Conservation (phyloP, 208 protist genomes). For the Trypanosoma cruzi region DNA sequence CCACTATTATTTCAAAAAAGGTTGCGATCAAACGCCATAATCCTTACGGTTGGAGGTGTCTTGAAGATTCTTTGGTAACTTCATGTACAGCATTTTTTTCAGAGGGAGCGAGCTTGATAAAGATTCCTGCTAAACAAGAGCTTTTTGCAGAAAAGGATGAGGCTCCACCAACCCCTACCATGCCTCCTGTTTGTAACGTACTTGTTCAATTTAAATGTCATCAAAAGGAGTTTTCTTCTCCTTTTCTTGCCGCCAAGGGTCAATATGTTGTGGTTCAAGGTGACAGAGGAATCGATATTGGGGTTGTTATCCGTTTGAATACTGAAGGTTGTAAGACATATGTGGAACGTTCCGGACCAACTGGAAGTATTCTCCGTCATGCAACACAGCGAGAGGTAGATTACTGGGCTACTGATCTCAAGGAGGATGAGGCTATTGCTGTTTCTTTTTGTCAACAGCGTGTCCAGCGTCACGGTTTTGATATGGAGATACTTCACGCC, state of each 20-base stretch:
- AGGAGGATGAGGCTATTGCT: conserved; percentile 75
- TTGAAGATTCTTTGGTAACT: conserved; percentile 36
- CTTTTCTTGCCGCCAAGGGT: conserved; percentile 54
- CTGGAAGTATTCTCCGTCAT: conserved; percentile 64
- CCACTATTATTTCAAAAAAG: background rate
- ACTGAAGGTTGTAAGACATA: conserved; percentile 43
- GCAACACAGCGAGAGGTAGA: conserved; percentile 88
- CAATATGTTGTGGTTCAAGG: conserved; percentile 90
- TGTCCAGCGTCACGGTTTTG: conserved; percentile 55
- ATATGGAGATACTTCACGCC: conserved; percentile 84
- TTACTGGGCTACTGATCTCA: conserved; percentile 84
- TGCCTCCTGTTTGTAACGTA: conserved; percentile 42
- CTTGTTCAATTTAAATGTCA: conserved; percentile 92
- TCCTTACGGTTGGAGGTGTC: conserved; percentile 76
- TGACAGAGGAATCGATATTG: conserved; percentile 90
- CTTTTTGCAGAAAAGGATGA: conserved; percentile 48
- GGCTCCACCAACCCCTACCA: conserved; percentile 28
- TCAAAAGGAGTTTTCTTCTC: conserved; percentile 73
- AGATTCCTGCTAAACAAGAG: conserved; percentile 30
- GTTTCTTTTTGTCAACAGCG: conserved; percentile 68
- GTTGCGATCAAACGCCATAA: conserved; percentile 46
- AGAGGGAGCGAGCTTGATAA: conserved; percentile 14
- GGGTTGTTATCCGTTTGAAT: conserved; percentile 82
- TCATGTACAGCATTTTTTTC: conserved; percentile 10
- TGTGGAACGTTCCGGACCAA: conserved; percentile 57